Base-by-base conservation (phyloP, 2,329 filamentous ascomycete genomes). In the Xenosphaeropsis pyriputrescens region DNA sequence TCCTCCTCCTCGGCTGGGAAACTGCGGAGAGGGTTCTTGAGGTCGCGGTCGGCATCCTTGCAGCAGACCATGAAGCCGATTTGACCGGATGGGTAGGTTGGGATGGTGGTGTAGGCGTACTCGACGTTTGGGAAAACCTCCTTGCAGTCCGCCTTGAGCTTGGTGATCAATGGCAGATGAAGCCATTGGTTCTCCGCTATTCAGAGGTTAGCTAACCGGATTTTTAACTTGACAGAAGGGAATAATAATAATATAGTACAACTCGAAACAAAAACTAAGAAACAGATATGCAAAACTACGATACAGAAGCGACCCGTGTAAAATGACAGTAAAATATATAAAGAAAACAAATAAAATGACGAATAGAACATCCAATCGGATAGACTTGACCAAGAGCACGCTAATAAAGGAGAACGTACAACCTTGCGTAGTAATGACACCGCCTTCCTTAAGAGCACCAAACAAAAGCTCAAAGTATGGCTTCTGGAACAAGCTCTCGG, bases 341-440 rank as follows among this genome's bases (percentile, higher is more conserved):
- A 41, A 15, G 35, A 11, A 29, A 36, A 41, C 17, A 29, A 41
- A 35, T 19, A 13, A 39, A 35, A 29, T 5, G 37, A 38, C 18
- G 39, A 22, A 18, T 26, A 26, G 8, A 26, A 26, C 12, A 26
- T 26, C 22, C 22, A 26, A 26, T 26, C 8, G 22, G 22, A 26
- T 26, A 26, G 22, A 26, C 12, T 15, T 15, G 14, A 32, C 41
- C 41, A 43, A 45, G 47, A 39, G 41, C 42, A 47, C 45, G 44
- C 45, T 39, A 41, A 52, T 47, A 72, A 69, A 75, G 73, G 78
- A 79, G 77, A 71, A 85, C 85, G 75, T 86, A 93, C 85, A 93
- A 98, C 91, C 91, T 95, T 98, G 91, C 60, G 91, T 98, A 65
- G 86, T 89, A 67, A 98, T 96, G 58, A 98, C 86, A 69, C 91